Conservation (phyloP, 371 early-diverging fungal species). For the Entomophthora muscae region DNA sequence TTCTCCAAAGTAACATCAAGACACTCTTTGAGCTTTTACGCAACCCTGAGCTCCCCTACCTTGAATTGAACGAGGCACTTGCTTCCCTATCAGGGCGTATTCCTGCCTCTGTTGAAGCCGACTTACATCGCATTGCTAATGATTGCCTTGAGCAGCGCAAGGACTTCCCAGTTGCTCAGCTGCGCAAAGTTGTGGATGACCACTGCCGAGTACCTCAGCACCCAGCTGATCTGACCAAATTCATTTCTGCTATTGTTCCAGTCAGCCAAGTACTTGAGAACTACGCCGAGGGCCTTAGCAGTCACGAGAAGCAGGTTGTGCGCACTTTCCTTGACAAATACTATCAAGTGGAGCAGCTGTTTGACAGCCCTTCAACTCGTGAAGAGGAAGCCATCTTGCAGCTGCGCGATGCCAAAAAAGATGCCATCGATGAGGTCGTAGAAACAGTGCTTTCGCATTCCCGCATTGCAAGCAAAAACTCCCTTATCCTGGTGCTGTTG, state of each 20-base stretch:
- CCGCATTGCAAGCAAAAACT: slow-evolving; percentile 61
- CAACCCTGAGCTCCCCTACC: slow-evolving; percentile 68
- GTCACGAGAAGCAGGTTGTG: slow-evolving; percentile 53
- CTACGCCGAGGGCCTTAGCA: slow-evolving; percentile 64
- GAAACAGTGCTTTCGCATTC: slow-evolving; percentile 62
- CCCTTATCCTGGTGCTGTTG: slow-evolving; percentile 51
- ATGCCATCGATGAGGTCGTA: slow-evolving; percentile 56
- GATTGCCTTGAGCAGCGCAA: slow-evolving; percentile 19
- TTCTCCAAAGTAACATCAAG: slow-evolving; percentile 46
- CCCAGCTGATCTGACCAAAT: slow-evolving; percentile 39
- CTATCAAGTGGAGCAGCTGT: slow-evolving; percentile 67
- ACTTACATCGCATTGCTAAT: slow-evolving; percentile 25
- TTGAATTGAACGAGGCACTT: slow-evolving; percentile 60
- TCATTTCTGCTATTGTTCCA: slow-evolving; percentile 41
- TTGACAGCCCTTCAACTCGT: slow-evolving; percentile 46
- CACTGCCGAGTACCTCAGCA: slow-evolving; percentile 28
- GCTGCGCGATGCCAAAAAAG: slow-evolving; percentile 71
- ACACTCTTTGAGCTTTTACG: slow-evolving; percentile 52
- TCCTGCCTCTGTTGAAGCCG: slow-evolving; percentile 48
- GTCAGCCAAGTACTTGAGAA: slow-evolving; percentile 42
- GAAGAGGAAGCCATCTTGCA: slow-evolving; percentile 64
- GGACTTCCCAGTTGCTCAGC: too few relatives aligned
- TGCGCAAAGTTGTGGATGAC: slow-evolving; percentile 43
- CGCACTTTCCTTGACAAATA: slow-evolving; percentile 61
- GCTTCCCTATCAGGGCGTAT: slow-evolving; percentile 76